Evolutionary conservation across 768 basidiomycete species (phyloP), one percentile per base, ranked within the genome.

Genomic region (Mycena latifolia): DNA sequence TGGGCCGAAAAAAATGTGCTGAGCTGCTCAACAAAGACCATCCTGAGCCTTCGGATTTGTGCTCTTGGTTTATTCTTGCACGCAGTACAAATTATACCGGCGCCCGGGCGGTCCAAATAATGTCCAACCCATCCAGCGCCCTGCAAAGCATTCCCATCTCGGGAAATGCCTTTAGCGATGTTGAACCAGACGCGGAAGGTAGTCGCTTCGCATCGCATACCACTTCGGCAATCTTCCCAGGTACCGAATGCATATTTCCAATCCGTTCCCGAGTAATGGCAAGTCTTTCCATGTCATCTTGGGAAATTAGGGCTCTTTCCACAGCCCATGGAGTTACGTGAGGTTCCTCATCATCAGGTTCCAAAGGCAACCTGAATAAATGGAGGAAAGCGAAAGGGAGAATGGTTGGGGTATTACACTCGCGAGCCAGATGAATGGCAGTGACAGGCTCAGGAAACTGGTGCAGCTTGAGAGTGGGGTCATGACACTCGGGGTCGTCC

Each of bases 381-480:
- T 63, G 35, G 28, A 65, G n/a, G 29, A 58, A 57, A 18, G 63
- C 63, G 24, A 52, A 57, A 2, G 63, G 55, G 17, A 64, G 55
- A 8, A 64, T 58, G n/a, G 37, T 17, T 1, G 50, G 12, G 14
- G 18, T 48, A 6, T 53, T 24, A 41, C 48, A 65, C 56, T 58
- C 56, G 31, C 43, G 56, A 8, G 63, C 63, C 41, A 65, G 41
- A 8, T 18, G 43, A 46, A 58, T 65, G 2, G 63, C 52, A 7
- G 63, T 53, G 6, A 29, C 41, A 10, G 56, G 56, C 27, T 65
- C 51, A 18, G 56, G 63, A 39, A 58, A 25, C 3, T 15, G 17
- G 22, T 56, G 51, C 22, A 58, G 20, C 29, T 12, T 41, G 11
- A 58, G 56, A 11, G 43, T 39, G 0, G 2, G n/a, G 31, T 65